A percentile compares a stretch with the other conserved stretches of the same genome.
Evolutionary conservation across 352 stramenopile species (phyloP).

Genomic region (Globisporangium nodosum): DNA sequence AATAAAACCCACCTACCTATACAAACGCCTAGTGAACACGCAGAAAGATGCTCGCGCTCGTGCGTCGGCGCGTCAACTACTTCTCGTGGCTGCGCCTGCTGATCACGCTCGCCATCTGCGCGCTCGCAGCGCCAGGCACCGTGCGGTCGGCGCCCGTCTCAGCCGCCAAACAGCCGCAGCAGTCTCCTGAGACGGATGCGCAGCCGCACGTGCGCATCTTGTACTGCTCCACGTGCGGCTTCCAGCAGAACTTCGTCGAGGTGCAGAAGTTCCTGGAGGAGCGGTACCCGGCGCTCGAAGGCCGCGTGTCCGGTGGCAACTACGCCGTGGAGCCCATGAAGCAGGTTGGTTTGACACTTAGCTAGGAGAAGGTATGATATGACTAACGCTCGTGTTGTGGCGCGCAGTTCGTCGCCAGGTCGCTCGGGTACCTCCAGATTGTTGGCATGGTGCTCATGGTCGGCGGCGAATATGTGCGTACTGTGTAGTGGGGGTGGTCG

Average conservation of each 20-base stretch:
- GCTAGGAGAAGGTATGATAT: not conserved
- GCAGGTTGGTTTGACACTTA: slow-evolving; percentile 15
- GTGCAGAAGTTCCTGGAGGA: slow-evolving; percentile 65
- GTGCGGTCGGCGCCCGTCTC: slow-evolving; percentile 3
- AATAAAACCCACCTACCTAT: too few species aligned
- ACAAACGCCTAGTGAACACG: slow-evolving; percentile 1
- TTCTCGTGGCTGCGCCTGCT: slow-evolving; percentile 24
- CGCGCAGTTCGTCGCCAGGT: slow-evolving; percentile 29
- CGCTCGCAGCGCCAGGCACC: slow-evolving; percentile 16
- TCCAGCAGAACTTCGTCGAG: slow-evolving; percentile 73
- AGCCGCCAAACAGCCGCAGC: not conserved
- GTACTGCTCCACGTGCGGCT: slow-evolving; percentile 76
- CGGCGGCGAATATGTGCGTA: slow-evolving; percentile 55
- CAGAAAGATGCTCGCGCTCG: slow-evolving; percentile 13
- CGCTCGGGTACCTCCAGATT: slow-evolving; percentile 43
- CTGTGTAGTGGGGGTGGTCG: not conserved
- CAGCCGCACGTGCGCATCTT: slow-evolving; percentile 30
- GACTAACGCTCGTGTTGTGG: not conserved
- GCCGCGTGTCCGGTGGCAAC: slow-evolving; percentile 55
- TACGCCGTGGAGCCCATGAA: slow-evolving; percentile 54
- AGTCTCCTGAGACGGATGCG: not conserved
- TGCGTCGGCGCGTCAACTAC: slow-evolving; percentile 16
- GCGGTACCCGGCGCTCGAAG: slow-evolving; percentile 64
- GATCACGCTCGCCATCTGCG: slow-evolving; percentile 21
- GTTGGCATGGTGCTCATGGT: slow-evolving; percentile 54